Conservation (phyloP, 2,329 filamentous ascomycete genomes). For the Xylaria sp. region DNA sequence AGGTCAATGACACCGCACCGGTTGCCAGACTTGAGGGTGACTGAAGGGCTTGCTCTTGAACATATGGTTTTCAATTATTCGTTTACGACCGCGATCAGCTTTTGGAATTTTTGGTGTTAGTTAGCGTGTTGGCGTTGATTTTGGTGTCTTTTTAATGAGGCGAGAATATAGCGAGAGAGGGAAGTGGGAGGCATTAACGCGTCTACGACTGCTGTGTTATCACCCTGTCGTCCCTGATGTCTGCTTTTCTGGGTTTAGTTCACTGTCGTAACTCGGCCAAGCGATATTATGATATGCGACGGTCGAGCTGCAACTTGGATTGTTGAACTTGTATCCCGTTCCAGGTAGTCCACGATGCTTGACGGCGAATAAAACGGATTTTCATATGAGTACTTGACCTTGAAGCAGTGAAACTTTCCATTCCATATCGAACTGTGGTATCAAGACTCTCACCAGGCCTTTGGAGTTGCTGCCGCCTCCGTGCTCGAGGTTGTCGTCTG, state of each 20-base stretch:
- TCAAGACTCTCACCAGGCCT: too few species aligned
- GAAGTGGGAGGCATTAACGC: not conserved
- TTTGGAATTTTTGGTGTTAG: not conserved
- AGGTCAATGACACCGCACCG: constrained; percentile 75
- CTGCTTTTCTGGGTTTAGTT: too few species aligned
- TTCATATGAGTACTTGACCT: too few species aligned
- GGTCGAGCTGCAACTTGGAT: too few species aligned
- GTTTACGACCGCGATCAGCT: not conserved
- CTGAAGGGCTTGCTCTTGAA: constrained; percentile 32
- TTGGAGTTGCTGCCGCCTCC: too few species aligned
- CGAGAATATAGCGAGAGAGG: not conserved
- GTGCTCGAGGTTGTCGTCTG: too few species aligned
- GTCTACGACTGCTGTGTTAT: not conserved
- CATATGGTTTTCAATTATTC: not conserved
- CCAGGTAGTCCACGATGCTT: too few species aligned
- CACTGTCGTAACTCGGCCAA: not conserved
- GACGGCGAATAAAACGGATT: too few species aligned
- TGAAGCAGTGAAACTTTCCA: too few species aligned
- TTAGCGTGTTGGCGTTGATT: constrained; percentile 8
- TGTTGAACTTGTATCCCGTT: too few species aligned
- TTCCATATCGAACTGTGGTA: too few species aligned
- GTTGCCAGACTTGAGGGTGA: constrained; percentile 73
- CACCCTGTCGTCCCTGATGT: not conserved
- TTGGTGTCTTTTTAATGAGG: not conserved
- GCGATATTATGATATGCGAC: not conserved